These are phyloP conservation scores for Ogataea glucozyma DNA, from an alignment of 805 yeast genomes.

Conservation along the genomic window DNA sequence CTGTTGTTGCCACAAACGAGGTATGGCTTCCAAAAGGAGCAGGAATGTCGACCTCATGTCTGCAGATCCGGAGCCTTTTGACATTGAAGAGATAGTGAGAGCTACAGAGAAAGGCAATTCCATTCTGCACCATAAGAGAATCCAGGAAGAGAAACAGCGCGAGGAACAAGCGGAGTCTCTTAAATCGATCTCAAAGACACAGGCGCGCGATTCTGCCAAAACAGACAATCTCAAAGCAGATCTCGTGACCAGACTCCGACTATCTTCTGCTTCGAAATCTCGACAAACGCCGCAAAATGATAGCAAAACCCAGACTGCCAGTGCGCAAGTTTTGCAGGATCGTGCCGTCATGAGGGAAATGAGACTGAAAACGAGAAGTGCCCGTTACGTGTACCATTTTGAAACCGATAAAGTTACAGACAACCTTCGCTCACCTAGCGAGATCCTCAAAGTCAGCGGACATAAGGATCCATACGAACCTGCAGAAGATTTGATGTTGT, in stretches of 20 bases:
- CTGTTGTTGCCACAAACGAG: background rate
- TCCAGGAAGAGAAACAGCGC: background rate
- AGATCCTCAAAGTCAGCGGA: background rate
- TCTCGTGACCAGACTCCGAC: background rate
- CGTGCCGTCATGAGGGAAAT: background rate
- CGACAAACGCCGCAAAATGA: background rate
- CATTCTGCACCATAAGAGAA: slow-evolving; percentile 1
- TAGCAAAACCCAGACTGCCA: slow-evolving; percentile 1
- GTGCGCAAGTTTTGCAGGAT: background rate
- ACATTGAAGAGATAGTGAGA: background rate
- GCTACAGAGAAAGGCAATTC: slow-evolving; percentile 13
- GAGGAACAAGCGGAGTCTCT: slow-evolving; percentile 1
- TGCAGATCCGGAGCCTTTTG: slow-evolving; percentile 5
- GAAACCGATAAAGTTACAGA: slow-evolving; percentile 13
- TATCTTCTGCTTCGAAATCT: background rate
- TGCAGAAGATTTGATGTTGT: background rate
- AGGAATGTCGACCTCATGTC: slow-evolving; percentile 2
- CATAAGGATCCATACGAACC: background rate
- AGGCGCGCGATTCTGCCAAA: background rate
- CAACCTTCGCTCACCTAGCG: slow-evolving; percentile 3
- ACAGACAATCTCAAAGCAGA: slow-evolving; percentile 9
- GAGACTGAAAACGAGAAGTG: background rate
- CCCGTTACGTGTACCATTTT: slow-evolving; percentile 13
- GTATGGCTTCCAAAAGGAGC: background rate
- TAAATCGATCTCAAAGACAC: background rate